phyloP scores from a whole-genome alignment of 192 early-diverging fungal genomes.

The Neocallimastix lanati region DNA sequence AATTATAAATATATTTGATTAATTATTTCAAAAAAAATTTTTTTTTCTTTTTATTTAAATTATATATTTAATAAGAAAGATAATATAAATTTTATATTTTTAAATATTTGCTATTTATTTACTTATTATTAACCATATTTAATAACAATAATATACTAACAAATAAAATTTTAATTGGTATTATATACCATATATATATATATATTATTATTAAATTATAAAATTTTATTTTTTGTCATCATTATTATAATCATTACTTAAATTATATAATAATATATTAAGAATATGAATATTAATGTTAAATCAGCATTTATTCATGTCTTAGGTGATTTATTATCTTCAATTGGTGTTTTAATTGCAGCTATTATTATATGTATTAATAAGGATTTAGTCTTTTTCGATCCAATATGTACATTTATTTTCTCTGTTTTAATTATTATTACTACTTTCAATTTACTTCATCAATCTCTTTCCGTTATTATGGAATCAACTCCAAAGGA shows the following conservation, averaged over 20 bases:
- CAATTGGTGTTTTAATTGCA: slow-evolving; percentile 62
- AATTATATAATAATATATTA: neutral
- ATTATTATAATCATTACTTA: neutral
- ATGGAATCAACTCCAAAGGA: slow-evolving; percentile 50
- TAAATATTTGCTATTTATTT: too few relatives aligned
- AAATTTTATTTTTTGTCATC: too few relatives aligned
- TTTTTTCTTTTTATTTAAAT: too few relatives aligned
- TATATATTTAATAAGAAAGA: too few relatives aligned
- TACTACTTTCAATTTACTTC: slow-evolving; percentile 48
- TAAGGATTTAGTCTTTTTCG: slow-evolving; percentile 38
- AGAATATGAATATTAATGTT: slow-evolving; percentile 36
- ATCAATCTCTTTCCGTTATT: slow-evolving; percentile 39
- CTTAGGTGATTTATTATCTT: slow-evolving; percentile 59
- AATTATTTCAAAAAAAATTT: too few relatives aligned
- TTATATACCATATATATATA: too few relatives aligned
- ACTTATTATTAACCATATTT: too few relatives aligned
- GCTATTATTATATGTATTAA: slow-evolving; percentile 42
- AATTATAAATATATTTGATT: too few relatives aligned
- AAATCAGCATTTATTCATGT: slow-evolving; percentile 60
- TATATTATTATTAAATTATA: too few relatives aligned
- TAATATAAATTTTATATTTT: too few relatives aligned
- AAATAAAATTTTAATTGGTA: too few relatives aligned
- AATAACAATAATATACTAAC: too few relatives aligned
- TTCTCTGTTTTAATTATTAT: slow-evolving; percentile 57
- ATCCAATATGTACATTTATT: slow-evolving; percentile 65